phyloP scores from a whole-genome alignment of 78 protist genomes.

The Dictyostelium citrinum region DNA sequence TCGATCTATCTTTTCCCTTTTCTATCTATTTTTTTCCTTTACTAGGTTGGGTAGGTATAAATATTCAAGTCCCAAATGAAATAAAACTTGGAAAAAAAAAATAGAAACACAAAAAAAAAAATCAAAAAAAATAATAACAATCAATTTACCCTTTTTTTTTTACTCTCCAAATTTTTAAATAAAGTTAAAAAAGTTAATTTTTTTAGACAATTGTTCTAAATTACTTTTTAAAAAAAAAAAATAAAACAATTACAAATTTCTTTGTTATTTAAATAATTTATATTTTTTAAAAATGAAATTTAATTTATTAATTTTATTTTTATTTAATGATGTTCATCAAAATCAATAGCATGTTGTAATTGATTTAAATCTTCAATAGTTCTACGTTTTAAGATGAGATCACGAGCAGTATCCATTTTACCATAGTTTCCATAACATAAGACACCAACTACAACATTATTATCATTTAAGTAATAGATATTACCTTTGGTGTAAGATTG shows the following conservation, averaged over 20 bases:
- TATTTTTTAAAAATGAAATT: too few species aligned
- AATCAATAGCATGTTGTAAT: slow-evolving; percentile 53
- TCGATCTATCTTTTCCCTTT: background rate
- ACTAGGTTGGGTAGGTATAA: background rate
- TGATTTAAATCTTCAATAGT: slow-evolving; percentile 1
- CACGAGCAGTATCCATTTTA: slow-evolving; percentile 55
- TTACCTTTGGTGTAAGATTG: slow-evolving; percentile 31
- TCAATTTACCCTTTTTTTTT: background rate
- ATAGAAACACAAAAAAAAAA: background rate
- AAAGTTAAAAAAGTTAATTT: background rate
- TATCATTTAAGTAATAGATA: slow-evolving; percentile 61
- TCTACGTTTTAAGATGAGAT: slow-evolving; percentile 3
- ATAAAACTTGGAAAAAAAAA: background rate
- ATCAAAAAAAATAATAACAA: background rate
- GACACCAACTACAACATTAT: slow-evolving; percentile 50
- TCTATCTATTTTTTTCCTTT: background rate
- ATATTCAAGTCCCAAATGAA: background rate
- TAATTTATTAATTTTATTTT: background rate
- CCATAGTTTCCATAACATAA: slow-evolving; percentile 40
- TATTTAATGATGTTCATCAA: slow-evolving; percentile 50
- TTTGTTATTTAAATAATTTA: too few species aligned
- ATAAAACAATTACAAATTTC: too few species aligned
- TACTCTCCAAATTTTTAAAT: background rate
- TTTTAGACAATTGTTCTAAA: background rate
- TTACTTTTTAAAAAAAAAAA: background rate